Evolutionary conservation across 2,329 filamentous ascomycete genomes (phyloP).

Genomic region (Helotiales sp.): DNA sequence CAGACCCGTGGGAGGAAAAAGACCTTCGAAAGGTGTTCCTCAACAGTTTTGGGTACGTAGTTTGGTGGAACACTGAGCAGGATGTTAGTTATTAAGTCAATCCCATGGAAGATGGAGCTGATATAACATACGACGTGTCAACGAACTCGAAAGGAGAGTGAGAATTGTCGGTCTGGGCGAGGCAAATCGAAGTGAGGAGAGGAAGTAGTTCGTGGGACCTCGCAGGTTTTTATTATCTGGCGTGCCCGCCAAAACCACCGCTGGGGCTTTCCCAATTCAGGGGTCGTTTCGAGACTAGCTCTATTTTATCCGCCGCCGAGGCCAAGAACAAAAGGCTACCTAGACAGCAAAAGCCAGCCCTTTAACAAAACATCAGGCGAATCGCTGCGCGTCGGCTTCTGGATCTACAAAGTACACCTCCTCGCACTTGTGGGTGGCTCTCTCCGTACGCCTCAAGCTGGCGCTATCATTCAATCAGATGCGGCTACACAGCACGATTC

Average conservation of each 20-base stretch:
- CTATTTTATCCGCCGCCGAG: constrained; percentile 2
- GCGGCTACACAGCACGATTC: background rate
- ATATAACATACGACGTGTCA: background rate
- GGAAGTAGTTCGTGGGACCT: background rate
- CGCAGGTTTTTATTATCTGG: constrained; percentile 9
- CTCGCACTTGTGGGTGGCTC: background rate
- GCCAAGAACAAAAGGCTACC: background rate
- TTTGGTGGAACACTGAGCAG: constrained; percentile 8
- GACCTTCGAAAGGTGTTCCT: constrained; percentile 11
- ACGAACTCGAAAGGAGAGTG: background rate
- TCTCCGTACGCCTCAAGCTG: no score
- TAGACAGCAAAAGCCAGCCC: no score
- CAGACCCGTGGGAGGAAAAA: background rate
- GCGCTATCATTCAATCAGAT: background rate
- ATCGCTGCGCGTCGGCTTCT: background rate
- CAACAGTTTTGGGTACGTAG: background rate
- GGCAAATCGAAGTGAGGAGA: background rate
- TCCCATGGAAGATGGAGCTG: background rate
- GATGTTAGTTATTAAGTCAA: no score
- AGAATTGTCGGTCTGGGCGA: background rate
- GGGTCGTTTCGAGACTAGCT: constrained; percentile 1
- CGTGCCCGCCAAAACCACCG: constrained; percentile 10
- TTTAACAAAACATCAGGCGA: no score
- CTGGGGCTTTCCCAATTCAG: background rate
- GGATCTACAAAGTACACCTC: background rate